Evolutionary conservation across 306 rosid species (phyloP).

Genomic region (Glycine latifolia): DNA sequence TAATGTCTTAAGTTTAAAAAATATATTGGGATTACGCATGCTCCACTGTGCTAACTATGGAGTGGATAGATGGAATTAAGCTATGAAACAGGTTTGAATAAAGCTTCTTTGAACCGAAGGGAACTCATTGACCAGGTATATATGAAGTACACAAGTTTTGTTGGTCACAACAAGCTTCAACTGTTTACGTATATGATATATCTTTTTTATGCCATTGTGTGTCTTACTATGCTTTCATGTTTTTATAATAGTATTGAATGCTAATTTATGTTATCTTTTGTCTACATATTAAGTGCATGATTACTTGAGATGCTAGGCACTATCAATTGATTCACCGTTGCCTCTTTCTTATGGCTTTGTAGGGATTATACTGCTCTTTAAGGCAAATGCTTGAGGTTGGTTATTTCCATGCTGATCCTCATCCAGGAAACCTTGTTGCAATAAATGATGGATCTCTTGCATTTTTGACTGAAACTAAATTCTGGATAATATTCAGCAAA

Average conservation of each 20-base stretch:
- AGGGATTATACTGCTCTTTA: slow-evolving; percentile 94
- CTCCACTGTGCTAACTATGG: slow-evolving; percentile 90
- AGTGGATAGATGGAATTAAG: slow-evolving; percentile 96
- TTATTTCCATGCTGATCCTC: slow-evolving; percentile 97
- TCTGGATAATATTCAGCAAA: too few relatives aligned
- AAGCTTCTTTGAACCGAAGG: slow-evolving; percentile 78
- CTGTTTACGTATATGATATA: slow-evolving; percentile 21
- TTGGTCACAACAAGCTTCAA: slow-evolving; percentile 38
- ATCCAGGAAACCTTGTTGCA: slow-evolving; percentile 99
- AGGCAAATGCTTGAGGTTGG: slow-evolving; percentile 96
- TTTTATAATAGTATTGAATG: slow-evolving; percentile 17
- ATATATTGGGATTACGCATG: slow-evolving; percentile 85
- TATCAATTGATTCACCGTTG: slow-evolving; percentile 18
- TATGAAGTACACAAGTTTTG: slow-evolving; percentile 43
- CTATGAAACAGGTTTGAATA: slow-evolving; percentile 72
- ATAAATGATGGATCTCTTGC: slow-evolving; percentile 77
- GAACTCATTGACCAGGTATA: slow-evolving; percentile 90
- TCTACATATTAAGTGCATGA: slow-evolving; percentile 29
- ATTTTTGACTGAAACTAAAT: slow-evolving; percentile 45
- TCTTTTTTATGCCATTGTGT: slow-evolving; percentile 25
- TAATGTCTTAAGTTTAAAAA: slow-evolving; percentile 49
- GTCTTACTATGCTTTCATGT: slow-evolving; percentile 23
- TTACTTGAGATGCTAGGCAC: slow-evolving; percentile 27
- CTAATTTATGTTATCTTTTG: slow-evolving; percentile 10
- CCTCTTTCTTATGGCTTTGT: slow-evolving; percentile 49